These are phyloP conservation scores for Geosmithia morbida DNA, from an alignment of 2,329 filamentous ascomycete genomes.

Conservation along the genomic window DNA sequence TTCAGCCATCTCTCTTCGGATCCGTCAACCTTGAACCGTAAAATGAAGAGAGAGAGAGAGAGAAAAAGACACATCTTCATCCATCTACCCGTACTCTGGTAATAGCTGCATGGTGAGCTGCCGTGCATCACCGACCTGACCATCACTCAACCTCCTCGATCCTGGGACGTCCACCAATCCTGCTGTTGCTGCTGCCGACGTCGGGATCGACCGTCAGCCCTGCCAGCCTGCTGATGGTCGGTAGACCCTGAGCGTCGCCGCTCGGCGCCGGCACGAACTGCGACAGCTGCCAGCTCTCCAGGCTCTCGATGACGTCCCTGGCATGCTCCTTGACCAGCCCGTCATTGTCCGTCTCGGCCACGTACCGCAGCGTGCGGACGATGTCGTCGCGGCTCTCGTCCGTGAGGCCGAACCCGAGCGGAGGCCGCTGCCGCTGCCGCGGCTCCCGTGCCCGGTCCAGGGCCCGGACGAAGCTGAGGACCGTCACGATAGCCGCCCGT, in stretches of 20 bases:
- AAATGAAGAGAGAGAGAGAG: no score
- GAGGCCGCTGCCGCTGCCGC: conserved; percentile 12
- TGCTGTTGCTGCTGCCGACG: conserved; percentile 8
- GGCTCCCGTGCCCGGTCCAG: conserved; percentile 36
- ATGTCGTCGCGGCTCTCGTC: conserved; percentile 45
- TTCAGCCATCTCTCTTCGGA: neutral
- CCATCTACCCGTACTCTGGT: no score
- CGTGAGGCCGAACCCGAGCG: conserved; percentile 38
- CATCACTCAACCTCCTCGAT: conserved; percentile 50
- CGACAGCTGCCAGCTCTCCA: conserved; percentile 47
- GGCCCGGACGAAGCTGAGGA: conserved; percentile 46
- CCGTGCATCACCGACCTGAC: no score
- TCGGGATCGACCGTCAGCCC: conserved; percentile 21
- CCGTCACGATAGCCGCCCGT: conserved; percentile 48
- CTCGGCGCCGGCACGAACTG: conserved; percentile 26
- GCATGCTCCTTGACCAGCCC: conserved; percentile 55
- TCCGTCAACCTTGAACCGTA: no score
- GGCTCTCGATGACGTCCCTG: conserved; percentile 48
- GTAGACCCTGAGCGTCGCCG: no score
- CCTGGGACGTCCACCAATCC: conserved; percentile 18
- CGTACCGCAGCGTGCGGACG: conserved; percentile 45
- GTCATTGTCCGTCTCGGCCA: conserved; percentile 52
- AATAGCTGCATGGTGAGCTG: no score
- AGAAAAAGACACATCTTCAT: no score
- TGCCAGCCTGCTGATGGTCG: conserved; percentile 18